Base-by-base conservation (phyloP, 2,329 filamentous ascomycete species). In the Cercospora brassicicola region DNA sequence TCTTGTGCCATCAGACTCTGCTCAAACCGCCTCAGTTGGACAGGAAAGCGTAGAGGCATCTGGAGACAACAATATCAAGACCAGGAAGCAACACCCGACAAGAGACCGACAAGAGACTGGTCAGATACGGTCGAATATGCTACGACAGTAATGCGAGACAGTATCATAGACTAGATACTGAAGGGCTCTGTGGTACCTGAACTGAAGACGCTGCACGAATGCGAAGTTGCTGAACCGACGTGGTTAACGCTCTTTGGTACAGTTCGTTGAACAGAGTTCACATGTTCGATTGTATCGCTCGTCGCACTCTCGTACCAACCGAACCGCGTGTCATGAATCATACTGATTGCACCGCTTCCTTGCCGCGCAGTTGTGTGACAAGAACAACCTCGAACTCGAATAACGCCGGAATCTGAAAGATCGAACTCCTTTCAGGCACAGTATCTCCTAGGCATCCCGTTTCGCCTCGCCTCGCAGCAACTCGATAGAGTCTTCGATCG, bases 401-500 rank as follows among this genome's bases (percentile, higher is more conserved):
- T 8, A 42, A 28, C 11, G 23, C 23, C 8, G 23, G 11, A 55
- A 55, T 3, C 23, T 3, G 23, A 3, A 28, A 8, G 5, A 9
- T 2, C 0, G 20, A 13, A 3, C 20, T 26, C 20, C 11, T 10
- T 3, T 15, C 48, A 55, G 48, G 23, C 23, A n/a, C 23, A 55
- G 11, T 28, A n/a, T 55, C 13, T 55, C 48, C 13, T 28, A 55
- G 23, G 2, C 48, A 26, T 55, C 28, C 55, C 31, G 28, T 3
- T 59, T 59, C 30, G 55, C 55, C 55, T 59, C 55, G 42, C 67
- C 55, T 20, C 65, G 39, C 65, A 71, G 26, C 55, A 66, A 45
- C 8, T 62, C 67, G 45, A 70, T 60, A 13, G 65, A 62, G 10
- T 31, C 48, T 30, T 72, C 68, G 13, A 71, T 48, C 2, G 20